These are phyloP conservation scores for Graphilbum fragrans DNA, from an alignment of 2,329 filamentous ascomycete genomes.

Conservation along the genomic window DNA sequence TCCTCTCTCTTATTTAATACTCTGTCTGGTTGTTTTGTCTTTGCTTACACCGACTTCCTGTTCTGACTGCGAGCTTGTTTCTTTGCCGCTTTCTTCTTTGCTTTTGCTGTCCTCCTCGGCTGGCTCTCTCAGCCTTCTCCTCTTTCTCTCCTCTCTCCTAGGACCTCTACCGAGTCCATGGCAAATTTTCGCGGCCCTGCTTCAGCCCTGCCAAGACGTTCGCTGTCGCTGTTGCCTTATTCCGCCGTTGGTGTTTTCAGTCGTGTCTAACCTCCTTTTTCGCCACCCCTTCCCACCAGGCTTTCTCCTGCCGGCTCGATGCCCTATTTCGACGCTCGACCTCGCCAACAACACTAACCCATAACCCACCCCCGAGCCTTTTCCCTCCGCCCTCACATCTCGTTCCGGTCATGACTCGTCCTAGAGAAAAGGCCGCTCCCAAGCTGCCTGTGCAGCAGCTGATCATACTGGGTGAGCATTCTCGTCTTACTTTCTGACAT, in stretches of 20 bases:
- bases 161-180: background rate
- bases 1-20: too few species aligned
- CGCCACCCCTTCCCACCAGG: too few species aligned
- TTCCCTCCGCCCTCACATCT: background rate
- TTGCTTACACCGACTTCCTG: too few species aligned
- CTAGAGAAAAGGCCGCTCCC: constrained; percentile 23
- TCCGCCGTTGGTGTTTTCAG: too few species aligned
- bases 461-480: constrained; percentile 57
- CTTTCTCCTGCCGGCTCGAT: too few species aligned
- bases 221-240: background rate
- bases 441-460: constrained; percentile 69
- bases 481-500: background rate
- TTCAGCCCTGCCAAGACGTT: background rate
- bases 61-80: background rate
- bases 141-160: background rate
- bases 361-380: too few species aligned
- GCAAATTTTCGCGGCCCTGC: too few species aligned
- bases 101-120: background rate
- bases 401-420: constrained; percentile 5
- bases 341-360: too few species aligned
- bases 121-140: background rate
- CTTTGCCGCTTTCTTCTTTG: background rate
- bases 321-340: too few species aligned
- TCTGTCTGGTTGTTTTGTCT: background rate
- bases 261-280: too few species aligned